Evolutionary conservation across 2,329 filamentous ascomycete genomes (phyloP).

Genomic region (Fusarium concolor): DNA sequence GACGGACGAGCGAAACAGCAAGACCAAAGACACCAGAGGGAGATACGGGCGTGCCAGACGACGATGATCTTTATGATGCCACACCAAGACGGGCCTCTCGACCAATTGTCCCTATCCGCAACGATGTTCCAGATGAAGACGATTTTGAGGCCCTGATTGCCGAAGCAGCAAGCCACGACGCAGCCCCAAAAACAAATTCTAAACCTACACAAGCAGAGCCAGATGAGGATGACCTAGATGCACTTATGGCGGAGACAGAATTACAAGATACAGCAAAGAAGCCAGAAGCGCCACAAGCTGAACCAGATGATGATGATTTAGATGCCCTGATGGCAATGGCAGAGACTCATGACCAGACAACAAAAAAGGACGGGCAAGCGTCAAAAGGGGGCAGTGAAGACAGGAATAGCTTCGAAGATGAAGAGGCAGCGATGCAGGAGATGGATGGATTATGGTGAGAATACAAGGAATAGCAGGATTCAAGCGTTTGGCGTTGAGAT

Average conservation of each 20-base stretch:
- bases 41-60: constrained; percentile 51
- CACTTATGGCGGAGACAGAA: constrained; percentile 64
- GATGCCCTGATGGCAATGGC: constrained; percentile 66
- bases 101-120: constrained; percentile 37
- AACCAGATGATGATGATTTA: constrained; percentile 59
- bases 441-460: constrained; percentile 66
- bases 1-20: constrained; percentile 52
- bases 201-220: constrained; percentile 18
- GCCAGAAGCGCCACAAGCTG: constrained; percentile 16
- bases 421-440: constrained; percentile 76
- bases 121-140: constrained; percentile 56
- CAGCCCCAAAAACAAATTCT: constrained; percentile 26
- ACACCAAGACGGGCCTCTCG: constrained; percentile 56
- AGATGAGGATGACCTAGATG: constrained; percentile 64
- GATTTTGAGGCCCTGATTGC: constrained; percentile 67
- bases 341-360: constrained; percentile 45
- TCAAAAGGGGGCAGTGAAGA: constrained; percentile 3
- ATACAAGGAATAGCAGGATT: background rate
- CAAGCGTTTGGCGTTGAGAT: constrained; percentile 10
- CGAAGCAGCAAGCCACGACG: constrained; percentile 54
- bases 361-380: background rate
- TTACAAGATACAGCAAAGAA: constrained; percentile 28
- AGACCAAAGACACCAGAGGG: constrained; percentile 45
- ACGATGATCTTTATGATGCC: constrained; percentile 66
- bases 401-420: constrained; percentile 65